Conservation (phyloP, 371 early-diverging fungal genomes). For the Smittium culicis region DNA sequence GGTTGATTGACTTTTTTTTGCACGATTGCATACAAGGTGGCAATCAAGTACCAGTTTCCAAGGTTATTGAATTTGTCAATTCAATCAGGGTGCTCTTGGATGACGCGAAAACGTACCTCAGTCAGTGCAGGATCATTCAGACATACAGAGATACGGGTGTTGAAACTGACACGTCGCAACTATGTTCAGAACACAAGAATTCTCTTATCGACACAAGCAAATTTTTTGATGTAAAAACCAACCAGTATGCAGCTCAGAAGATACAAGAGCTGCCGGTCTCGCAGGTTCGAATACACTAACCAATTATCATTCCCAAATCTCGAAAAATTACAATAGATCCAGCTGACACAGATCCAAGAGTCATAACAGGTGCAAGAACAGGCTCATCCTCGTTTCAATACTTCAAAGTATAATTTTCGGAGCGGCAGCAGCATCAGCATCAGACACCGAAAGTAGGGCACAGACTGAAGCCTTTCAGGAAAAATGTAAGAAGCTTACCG, state of each 20-base stretch:
- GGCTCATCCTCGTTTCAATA: background rate
- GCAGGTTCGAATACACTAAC: background rate
- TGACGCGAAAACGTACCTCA: background rate
- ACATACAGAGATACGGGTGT: background rate
- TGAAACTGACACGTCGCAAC: background rate
- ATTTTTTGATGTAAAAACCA: background rate
- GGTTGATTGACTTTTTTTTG: background rate
- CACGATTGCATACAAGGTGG: background rate
- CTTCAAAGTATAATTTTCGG: background rate
- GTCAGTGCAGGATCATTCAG: background rate
- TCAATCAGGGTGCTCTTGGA: background rate
- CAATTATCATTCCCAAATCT: background rate
- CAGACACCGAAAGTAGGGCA: background rate
- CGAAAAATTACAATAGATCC: background rate
- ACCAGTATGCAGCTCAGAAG: background rate
- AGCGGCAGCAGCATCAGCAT: background rate
- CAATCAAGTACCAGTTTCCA: background rate
- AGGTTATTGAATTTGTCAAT: background rate
- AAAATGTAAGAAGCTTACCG: background rate
- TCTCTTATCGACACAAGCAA: background rate
- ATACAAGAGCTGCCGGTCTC: background rate
- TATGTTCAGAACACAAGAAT: background rate
- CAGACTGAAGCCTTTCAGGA: background rate
- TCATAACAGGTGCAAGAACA: background rate
- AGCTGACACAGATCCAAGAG: background rate